phyloP scores from a whole-genome alignment of 371 early-diverging fungal genomes.

The Funneliformis caledonium region DNA sequence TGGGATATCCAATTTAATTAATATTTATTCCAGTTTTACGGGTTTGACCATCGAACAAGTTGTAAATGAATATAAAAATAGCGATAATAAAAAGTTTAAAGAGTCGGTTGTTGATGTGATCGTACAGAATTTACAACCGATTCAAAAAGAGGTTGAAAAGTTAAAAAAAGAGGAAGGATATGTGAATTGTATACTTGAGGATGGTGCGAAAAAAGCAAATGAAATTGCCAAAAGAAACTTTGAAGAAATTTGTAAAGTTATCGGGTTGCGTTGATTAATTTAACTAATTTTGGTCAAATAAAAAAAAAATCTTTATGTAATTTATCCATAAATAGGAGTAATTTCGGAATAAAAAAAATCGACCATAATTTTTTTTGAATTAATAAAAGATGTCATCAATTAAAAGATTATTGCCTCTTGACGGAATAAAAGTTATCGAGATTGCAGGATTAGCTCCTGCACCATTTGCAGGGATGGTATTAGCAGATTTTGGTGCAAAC shows the following conservation, averaged over 20 bases:
- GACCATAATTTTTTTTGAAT: no score
- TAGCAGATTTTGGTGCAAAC: conserved; percentile 78
- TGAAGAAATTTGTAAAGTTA: conserved; percentile 58
- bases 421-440: conserved; percentile 67
- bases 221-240: conserved; percentile 59
- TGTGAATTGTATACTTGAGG: conserved; percentile 63
- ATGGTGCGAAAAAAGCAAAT: conserved; percentile 66
- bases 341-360: no score
- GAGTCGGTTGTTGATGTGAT: conserved; percentile 71
- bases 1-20: conserved; percentile 82
- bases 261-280: conserved; percentile 53
- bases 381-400: neutral
- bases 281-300: neutral
- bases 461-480: conserved; percentile 70
- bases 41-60: conserved; percentile 52
- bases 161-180: conserved; percentile 65
- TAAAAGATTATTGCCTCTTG: conserved; percentile 48
- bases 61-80: conserved; percentile 51
- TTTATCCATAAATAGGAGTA: no score
- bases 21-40: conserved; percentile 71
- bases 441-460: conserved; percentile 79
- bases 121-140: conserved; percentile 64
- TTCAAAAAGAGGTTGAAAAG: conserved; percentile 64
- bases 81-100: conserved; percentile 72
- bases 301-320: no score